Conservation (phyloP, 306 rosid genomes). For the Betula pendula region DNA sequence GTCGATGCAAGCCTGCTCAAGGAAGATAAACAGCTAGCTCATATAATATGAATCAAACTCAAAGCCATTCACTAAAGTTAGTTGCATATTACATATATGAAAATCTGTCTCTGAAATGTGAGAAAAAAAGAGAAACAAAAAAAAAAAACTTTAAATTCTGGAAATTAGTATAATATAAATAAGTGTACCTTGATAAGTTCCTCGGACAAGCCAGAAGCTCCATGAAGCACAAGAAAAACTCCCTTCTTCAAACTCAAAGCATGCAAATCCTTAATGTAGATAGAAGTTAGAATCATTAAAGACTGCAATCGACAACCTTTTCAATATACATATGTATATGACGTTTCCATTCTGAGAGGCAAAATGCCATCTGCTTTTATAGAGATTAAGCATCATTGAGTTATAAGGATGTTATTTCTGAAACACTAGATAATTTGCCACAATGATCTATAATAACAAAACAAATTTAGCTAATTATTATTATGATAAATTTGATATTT, state of each 20-base stretch:
- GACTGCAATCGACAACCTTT: background rate
- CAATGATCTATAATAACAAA: background rate
- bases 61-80: constrained; percentile 11
- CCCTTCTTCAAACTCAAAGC: constrained; percentile 66
- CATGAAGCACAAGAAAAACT: constrained; percentile 82
- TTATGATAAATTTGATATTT: too few relatives aligned
- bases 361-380: background rate
- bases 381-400: background rate
- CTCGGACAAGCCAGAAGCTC: constrained; percentile 84
- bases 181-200: constrained; percentile 67
- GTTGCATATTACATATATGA: constrained; percentile 1
- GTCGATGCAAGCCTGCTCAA: constrained; percentile 66
- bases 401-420: background rate
- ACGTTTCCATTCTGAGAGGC: background rate
- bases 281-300: constrained; percentile 17
- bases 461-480: background rate
- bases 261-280: constrained; percentile 55
- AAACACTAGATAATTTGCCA: background rate
- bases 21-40: constrained; percentile 20
- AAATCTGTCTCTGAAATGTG: background rate
- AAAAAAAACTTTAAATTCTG: background rate
- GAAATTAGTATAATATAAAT: background rate
- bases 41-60: constrained; percentile 13
- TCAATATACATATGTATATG: background rate
- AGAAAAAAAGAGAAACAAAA: background rate